These are phyloP conservation scores for Scleroderma citrinum DNA, from an alignment of 768 basidiomycete genomes.

Conservation along the genomic window DNA sequence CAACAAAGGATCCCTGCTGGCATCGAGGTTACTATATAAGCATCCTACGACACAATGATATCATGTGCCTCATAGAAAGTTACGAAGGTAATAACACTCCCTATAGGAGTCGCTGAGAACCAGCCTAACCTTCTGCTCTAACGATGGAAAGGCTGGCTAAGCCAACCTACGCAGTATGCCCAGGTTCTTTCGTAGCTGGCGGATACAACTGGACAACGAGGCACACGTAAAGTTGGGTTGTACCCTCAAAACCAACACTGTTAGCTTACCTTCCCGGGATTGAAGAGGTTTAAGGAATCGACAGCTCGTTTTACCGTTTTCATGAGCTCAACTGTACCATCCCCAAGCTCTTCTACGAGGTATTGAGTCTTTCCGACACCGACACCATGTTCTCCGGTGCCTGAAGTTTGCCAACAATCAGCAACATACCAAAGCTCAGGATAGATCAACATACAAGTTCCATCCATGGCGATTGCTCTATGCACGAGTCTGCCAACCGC, in stretches of 20 bases:
- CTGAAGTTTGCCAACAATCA: constrained; percentile 30
- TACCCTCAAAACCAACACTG: neutral
- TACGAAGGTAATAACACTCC: too few species aligned
- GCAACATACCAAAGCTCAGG: neutral
- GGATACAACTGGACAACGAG: constrained; percentile 17
- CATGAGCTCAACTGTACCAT: constrained; percentile 80
- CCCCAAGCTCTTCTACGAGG: constrained; percentile 76
- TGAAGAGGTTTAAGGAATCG: constrained; percentile 78
- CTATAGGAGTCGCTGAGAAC: too few species aligned
- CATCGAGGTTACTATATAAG: too few species aligned
- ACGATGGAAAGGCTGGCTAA: too few species aligned
- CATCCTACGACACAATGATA: too few species aligned
- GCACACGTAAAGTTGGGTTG: neutral
- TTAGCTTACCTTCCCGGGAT: constrained; percentile 67
- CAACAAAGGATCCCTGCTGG: too few species aligned
- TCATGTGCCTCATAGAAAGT: too few species aligned
- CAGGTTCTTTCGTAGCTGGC: neutral
- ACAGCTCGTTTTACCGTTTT: constrained; percentile 73
- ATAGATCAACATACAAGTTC: constrained; percentile 52
- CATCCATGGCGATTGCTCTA: constrained; percentile 68
- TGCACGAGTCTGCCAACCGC: constrained; percentile 68
- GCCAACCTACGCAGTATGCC: neutral
- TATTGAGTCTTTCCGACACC: constrained; percentile 85
- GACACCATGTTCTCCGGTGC: constrained; percentile 85
- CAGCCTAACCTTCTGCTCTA: too few species aligned